Base-by-base conservation (phyloP, 257 asterid genomes). In the Paraleonurus japonicus region DNA sequence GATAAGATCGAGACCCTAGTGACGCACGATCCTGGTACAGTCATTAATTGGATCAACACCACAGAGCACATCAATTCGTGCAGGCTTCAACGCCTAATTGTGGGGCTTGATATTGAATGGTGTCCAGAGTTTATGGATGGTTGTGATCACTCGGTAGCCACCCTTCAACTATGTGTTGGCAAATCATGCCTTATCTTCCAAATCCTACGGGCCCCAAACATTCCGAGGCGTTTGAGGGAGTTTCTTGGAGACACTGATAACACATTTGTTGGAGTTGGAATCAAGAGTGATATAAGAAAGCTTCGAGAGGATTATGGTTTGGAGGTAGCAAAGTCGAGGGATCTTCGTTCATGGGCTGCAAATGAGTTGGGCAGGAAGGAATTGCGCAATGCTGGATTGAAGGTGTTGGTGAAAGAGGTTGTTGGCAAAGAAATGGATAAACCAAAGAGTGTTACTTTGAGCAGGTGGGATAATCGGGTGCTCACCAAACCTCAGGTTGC, bases 241-340 rank as follows among this genome's bases (percentile, higher is more conserved):
- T 81, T 81, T 70, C 82, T 77, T 19, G 47, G 7, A 22, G 22
- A 81, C 35, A 64, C 39, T 0, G 58, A 30, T 12, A 67, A 67
- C 61, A 75, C 54, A 12, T 81, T 81, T 20, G 83, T 81, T 0
- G 83, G 85, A 0, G 75, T 70, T 1, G 85, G 85, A 22, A 67
- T 81, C 22, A 4, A 13, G 4, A 0, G 27, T 16, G 85, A 78
- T 20, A 30, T 62, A 10, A 2, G 50, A 2, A 81, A 39, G 74
- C 70, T 81, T 0, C 0, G 28, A 33, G 23, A 45, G 2, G 76
- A 81, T 2, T 70, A 67, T 7, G 28, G 24, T 0, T 35, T 77
- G 47, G 70, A 67, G 3, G 78, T 74, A 3, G 55, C 43, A 0
- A 65, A 63, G 5, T 7, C 58, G 7, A 51, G 61, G n/a, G 83